A percentile compares a stretch with the other conserved stretches of the same genome.
These are phyloP conservation scores for Lactuca sativa DNA, from an alignment of 129 eudicot genomes.

Conservation along the genomic window DNA sequence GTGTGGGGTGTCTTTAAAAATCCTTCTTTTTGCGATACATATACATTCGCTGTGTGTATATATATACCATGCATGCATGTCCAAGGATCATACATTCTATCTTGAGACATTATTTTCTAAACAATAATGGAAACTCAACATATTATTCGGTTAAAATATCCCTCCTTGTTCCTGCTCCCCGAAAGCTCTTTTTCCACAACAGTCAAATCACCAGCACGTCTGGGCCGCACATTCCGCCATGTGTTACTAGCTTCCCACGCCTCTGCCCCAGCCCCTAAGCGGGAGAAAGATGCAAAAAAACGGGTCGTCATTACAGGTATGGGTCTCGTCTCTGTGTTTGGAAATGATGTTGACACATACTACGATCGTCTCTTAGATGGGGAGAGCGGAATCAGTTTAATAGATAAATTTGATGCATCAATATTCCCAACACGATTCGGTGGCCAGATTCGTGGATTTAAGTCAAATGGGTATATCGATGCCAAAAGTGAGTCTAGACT, in stretches of 20 bases:
- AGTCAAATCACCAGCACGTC: conserved; percentile 10
- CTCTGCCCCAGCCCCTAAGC: conserved; percentile 37
- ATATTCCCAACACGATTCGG: conserved; percentile 67
- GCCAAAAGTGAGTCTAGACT: conserved; percentile 57
- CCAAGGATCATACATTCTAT: too few relatives aligned
- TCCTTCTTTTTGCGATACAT: too few relatives aligned
- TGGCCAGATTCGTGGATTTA: conserved; percentile 76
- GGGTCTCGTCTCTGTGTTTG: conserved; percentile 62
- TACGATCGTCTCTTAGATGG: conserved; percentile 72
- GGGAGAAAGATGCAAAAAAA: conserved; percentile 78
- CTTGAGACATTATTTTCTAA: too few relatives aligned
- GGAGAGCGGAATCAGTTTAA: conserved; percentile 54
- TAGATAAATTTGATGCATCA: conserved; percentile 78
- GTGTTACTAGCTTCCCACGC: conserved; percentile 21
- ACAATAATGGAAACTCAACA: too few relatives aligned
- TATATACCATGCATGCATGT: too few relatives aligned
- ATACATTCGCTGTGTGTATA: too few relatives aligned
- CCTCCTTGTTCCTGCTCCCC: not conserved
- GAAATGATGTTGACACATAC: conserved; percentile 64
- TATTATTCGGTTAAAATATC: too few relatives aligned
- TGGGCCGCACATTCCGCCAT: conserved; percentile 10
- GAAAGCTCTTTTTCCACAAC: not conserved
- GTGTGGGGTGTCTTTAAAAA: too few relatives aligned
- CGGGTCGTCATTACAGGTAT: conserved; percentile 60
- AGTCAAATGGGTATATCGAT: conserved; percentile 62